Percentiles rank a stretch among this genome's conserved stretches.
Conservation (phyloP, 805 yeast species). For the Starmerella ratchasimensis region DNA sequence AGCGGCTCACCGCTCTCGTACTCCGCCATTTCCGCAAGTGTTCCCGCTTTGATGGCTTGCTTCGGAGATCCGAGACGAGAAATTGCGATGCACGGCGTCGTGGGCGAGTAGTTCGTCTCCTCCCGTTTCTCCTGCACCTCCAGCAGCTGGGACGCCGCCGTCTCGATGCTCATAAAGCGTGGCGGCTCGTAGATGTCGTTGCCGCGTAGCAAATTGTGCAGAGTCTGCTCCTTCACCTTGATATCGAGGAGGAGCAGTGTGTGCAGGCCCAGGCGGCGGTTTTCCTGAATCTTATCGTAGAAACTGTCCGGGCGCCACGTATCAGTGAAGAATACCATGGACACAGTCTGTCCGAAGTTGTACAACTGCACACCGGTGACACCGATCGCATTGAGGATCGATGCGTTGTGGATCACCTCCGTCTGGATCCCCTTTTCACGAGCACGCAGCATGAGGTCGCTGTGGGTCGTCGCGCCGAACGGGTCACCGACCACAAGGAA, state of each 20-base stretch:
- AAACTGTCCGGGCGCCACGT: constrained; percentile 94
- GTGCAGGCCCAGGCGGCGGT: constrained; percentile 80
- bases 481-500: constrained; percentile 95
- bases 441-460: constrained; percentile 85
- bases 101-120: constrained; percentile 66
- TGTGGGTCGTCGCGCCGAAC: constrained; percentile 96
- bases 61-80: constrained; percentile 80
- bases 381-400: constrained; percentile 97
- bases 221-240: constrained; percentile 91
- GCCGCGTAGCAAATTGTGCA: constrained; percentile 88
- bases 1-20: constrained; percentile 91
- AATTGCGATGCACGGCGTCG: constrained; percentile 88
- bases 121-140: constrained; percentile 72
- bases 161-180: constrained; percentile 81
- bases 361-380: constrained; percentile 93
- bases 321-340: constrained; percentile 89
- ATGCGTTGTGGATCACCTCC: constrained; percentile 84
- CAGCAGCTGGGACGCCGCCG: constrained; percentile 75
- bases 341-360: constrained; percentile 94
- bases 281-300: constrained; percentile 78
- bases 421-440: constrained; percentile 66
- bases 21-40: constrained; percentile 58
- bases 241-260: constrained; percentile 80
- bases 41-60: constrained; percentile 74
- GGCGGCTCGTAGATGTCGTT: constrained; percentile 91